Evolutionary conservation across 108 stramenopile genomes (phyloP).

Genomic region (Cyclostephanos invisitatus): DNA sequence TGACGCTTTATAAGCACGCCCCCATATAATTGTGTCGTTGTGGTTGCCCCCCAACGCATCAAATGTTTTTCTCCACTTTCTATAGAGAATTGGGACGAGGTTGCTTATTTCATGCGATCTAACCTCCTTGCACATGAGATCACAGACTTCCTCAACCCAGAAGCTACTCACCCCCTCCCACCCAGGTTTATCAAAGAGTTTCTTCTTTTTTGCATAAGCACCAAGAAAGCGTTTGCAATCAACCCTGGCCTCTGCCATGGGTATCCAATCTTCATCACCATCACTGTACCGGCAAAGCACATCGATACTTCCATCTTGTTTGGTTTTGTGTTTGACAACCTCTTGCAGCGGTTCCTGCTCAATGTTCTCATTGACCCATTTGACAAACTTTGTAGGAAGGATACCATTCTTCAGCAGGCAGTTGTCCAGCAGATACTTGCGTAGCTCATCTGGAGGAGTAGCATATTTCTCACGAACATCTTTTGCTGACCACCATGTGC

Average conservation of each 20-base stretch:
- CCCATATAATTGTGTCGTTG: conserved; percentile 11
- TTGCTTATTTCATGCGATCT: conserved; percentile 8
- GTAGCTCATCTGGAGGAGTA: conserved; percentile 3
- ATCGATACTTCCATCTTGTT: conserved; percentile 4
- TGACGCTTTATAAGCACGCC: conserved; percentile 25
- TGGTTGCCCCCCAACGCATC: conserved; percentile 2
- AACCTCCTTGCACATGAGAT: conserved; percentile 2
- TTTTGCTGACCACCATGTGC: not conserved
- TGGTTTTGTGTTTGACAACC: conserved; percentile 8
- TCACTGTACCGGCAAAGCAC: conserved; percentile 15
- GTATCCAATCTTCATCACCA: conserved; percentile 1
- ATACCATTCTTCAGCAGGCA: conserved; percentile 4
- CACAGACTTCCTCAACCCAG: conserved; percentile 21
- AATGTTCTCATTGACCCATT: not conserved
- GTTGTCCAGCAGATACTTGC: not conserved
- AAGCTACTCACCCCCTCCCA: conserved; percentile 5
- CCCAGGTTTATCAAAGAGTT: not conserved
- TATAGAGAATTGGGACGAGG: not conserved
- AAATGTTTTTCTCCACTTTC: conserved; percentile 5
- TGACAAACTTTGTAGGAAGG: conserved; percentile 3
- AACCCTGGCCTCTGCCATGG: not conserved
- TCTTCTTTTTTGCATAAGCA: conserved; percentile 14
- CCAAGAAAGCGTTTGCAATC: conserved; percentile 10
- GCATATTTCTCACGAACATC: not conserved
- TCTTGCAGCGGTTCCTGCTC: not conserved